These are phyloP conservation scores for Ustilago vetiveriae DNA, from an alignment of 1,284 basidiomycete species.

Conservation along the genomic window DNA sequence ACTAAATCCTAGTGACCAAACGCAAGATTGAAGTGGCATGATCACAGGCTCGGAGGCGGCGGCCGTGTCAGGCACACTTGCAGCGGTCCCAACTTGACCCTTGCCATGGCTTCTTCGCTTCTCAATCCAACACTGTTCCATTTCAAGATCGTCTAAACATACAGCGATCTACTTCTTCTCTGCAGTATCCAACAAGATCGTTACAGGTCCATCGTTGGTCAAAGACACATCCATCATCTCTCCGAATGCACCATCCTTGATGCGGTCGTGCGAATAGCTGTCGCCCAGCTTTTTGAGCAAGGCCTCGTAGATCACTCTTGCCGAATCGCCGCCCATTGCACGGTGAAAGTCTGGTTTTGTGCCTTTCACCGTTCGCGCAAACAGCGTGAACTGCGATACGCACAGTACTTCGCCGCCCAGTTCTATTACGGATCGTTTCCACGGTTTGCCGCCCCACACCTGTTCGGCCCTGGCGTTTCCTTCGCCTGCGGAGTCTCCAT, in stretches of 20 bases:
- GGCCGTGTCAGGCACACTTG: neutral
- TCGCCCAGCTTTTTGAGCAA: conserved; percentile 49
- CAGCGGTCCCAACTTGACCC: neutral
- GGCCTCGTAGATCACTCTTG: conserved; percentile 53
- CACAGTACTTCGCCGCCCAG: conserved; percentile 62
- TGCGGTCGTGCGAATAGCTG: conserved; percentile 38
- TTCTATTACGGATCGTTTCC: conserved; percentile 58
- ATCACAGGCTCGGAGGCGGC: neutral
- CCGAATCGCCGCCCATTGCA: conserved; percentile 53
- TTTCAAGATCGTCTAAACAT: neutral
- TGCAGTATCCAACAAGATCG: conserved; percentile 53
- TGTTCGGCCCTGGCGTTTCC: conserved; percentile 39
- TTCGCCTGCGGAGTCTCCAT: neutral
- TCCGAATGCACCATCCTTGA: conserved; percentile 63
- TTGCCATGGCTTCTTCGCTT: too few species aligned
- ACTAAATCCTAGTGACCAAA: too few species aligned
- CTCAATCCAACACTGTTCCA: too few species aligned
- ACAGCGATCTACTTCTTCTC: conserved; percentile 45
- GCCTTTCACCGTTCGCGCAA: conserved; percentile 60
- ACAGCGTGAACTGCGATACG: conserved; percentile 64
- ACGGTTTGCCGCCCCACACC: conserved; percentile 58
- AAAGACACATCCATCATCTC: conserved; percentile 66
- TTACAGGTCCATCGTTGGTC: conserved; percentile 60
- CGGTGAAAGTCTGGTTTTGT: conserved; percentile 65
- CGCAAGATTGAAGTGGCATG: neutral